Evolutionary conservation across 2,329 filamentous ascomycete genomes (phyloP).

Genomic region (Verticillium zaregamsianum): DNA sequence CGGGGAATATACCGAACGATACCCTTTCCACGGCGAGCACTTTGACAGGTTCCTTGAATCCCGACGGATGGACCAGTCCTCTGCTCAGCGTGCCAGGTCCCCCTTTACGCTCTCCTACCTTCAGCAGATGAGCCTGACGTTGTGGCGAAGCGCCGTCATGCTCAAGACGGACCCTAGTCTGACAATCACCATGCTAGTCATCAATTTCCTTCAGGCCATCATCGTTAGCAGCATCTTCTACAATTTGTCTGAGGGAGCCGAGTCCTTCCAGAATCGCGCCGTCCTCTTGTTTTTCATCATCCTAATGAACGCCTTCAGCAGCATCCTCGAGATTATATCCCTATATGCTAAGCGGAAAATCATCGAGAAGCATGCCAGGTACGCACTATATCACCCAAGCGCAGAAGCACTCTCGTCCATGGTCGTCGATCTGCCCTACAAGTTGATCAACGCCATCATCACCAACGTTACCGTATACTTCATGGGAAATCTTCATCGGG

Average conservation of each 20-base stretch:
- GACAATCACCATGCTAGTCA: constrained; percentile 32
- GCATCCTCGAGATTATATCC: constrained; percentile 30
- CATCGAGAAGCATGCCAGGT: constrained; percentile 34
- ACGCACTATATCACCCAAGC: constrained; percentile 33
- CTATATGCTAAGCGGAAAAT: constrained; percentile 31
- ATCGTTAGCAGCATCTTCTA: constrained; percentile 37
- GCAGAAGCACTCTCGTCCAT: constrained; percentile 24
- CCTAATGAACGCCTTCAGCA: constrained; percentile 45
- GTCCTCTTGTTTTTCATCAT: constrained; percentile 50
- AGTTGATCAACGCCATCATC: constrained; percentile 20
- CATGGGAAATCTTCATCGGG: constrained; percentile 35
- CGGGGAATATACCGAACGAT: constrained; percentile 17
- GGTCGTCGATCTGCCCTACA: constrained; percentile 29
- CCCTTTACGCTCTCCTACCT: constrained; percentile 42
- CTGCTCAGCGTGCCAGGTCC: constrained; percentile 38
- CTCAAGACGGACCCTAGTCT: constrained; percentile 34
- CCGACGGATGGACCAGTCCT: constrained; percentile 11
- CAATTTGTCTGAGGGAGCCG: constrained; percentile 34
- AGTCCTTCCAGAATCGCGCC: constrained; percentile 40
- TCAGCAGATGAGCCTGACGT: constrained; percentile 40
- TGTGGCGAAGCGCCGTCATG: constrained; percentile 33
- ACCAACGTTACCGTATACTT: constrained; percentile 40
- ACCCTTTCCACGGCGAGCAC: constrained; percentile 9
- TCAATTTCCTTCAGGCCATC: constrained; percentile 43
- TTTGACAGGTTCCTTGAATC: constrained; percentile 7